Evolutionary conservation across 495 filamentous ascomycete genomes (phyloP).

Genomic region (Penicillium argentinense): DNA sequence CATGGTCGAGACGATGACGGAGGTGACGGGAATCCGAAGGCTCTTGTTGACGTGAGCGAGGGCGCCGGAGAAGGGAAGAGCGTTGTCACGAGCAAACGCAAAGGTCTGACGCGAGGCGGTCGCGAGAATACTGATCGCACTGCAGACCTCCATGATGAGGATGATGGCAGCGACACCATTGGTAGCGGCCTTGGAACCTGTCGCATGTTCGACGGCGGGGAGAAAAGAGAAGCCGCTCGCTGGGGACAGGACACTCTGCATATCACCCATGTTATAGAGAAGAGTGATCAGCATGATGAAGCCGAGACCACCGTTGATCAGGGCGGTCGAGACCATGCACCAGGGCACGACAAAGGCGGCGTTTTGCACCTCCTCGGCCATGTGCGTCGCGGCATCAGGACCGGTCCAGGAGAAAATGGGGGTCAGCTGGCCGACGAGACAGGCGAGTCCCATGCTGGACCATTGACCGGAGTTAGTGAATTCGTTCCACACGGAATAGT

Average conservation of each 20-base stretch:
- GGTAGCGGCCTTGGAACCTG: constrained; percentile 26
- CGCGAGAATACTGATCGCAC: constrained; percentile 39
- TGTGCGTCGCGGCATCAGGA: constrained; percentile 41
- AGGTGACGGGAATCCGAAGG: constrained; percentile 52
- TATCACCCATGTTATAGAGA: constrained; percentile 43
- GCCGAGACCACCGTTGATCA: constrained; percentile 40
- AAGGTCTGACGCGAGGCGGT: constrained; percentile 48
- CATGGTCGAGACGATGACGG: constrained; percentile 49
- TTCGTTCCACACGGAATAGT: constrained; percentile 40
- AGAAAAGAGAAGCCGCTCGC: constrained; percentile 40
- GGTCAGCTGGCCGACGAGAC: constrained; percentile 42
- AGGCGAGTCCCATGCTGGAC: constrained; percentile 41
- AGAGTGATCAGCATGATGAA: constrained; percentile 44
- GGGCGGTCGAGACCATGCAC: constrained; percentile 44
- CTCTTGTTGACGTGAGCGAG: constrained; percentile 38
- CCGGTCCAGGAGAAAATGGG: constrained; percentile 44
- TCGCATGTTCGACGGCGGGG: constrained; percentile 33
- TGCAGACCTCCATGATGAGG: constrained; percentile 40
- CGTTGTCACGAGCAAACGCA: constrained; percentile 53
- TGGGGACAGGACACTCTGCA: constrained; percentile 32
- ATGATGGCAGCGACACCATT: constrained; percentile 41
- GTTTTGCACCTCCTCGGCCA: constrained; percentile 51
- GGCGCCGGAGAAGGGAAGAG: constrained; percentile 39
- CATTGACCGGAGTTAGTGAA: constrained; percentile 50
- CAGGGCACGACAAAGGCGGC: constrained; percentile 44